These are phyloP conservation scores for Gonium pectorale DNA, from an alignment of 139 green algal species.

Conservation along the genomic window DNA sequence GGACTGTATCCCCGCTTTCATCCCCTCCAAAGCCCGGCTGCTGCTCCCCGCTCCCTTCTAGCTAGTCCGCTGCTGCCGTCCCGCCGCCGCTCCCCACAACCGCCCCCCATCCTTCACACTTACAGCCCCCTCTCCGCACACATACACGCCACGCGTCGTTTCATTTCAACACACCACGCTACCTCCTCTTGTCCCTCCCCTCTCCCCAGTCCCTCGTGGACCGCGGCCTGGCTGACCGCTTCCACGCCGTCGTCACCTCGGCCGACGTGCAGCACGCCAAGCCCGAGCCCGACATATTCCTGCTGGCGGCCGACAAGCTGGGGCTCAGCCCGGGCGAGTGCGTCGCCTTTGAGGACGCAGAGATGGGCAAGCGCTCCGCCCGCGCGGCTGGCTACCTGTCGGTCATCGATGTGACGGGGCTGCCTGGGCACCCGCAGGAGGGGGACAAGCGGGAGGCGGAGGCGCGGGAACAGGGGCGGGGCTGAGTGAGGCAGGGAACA, in stretches of 20 bases:
- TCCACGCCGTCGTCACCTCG: slow-evolving; percentile 36
- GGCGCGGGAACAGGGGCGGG: background rate
- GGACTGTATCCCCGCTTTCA: too few relatives aligned
- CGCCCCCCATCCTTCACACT: too few relatives aligned
- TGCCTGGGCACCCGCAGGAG: slow-evolving; percentile 29
- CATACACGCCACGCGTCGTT: too few relatives aligned
- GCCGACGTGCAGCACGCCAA: slow-evolving; percentile 35
- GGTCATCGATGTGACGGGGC: slow-evolving; percentile 24
- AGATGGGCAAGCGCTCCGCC: slow-evolving; percentile 24
- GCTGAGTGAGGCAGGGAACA: background rate
- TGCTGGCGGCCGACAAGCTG: slow-evolving; percentile 31
- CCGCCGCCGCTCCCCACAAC: too few relatives aligned
- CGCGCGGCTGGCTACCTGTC: slow-evolving; percentile 20
- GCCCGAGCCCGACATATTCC: slow-evolving; percentile 43
- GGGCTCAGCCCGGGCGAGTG: slow-evolving; percentile 22
- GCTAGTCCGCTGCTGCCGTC: too few relatives aligned
- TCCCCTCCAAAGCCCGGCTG: too few relatives aligned
- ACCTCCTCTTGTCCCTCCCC: background rate
- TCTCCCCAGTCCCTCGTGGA: slow-evolving; percentile 27
- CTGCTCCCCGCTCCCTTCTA: too few relatives aligned
- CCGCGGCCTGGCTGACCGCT: slow-evolving; percentile 27
- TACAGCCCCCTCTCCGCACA: too few relatives aligned
- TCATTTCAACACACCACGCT: background rate
- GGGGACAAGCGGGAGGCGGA: background rate
- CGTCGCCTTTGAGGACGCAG: slow-evolving; percentile 33